Percentiles rank a stretch among this genome's conserved stretches.
phyloP scores from a whole-genome alignment of 2,329 filamentous ascomycete genomes.

The Lachnellula subtilissima region DNA sequence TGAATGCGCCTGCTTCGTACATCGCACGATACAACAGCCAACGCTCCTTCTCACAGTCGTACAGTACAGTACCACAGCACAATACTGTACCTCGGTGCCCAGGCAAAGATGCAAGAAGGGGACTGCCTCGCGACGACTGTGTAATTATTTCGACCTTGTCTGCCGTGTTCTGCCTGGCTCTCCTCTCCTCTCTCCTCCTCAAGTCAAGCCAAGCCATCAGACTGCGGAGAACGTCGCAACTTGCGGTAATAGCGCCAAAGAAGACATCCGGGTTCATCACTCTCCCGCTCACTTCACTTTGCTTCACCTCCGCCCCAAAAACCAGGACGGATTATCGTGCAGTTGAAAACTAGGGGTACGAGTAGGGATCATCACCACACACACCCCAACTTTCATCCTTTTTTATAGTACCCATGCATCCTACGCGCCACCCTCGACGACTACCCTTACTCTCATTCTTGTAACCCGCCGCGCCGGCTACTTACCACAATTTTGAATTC shows the following conservation, averaged over 20 bases:
- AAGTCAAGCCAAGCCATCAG: too few species aligned
- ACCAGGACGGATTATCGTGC: too few species aligned
- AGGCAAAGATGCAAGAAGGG: neutral
- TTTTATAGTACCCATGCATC: neutral
- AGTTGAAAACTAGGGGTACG: too few species aligned
- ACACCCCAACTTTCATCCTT: too few species aligned
- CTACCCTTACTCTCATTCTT: too few species aligned
- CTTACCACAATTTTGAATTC: conserved; percentile 16
- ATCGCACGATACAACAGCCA: too few species aligned
- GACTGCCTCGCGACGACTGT: neutral
- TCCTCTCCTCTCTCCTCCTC: too few species aligned
- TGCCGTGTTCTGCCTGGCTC: neutral
- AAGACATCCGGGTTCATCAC: neutral
- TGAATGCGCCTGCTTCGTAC: neutral
- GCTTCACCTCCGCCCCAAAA: neutral
- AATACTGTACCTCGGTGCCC: too few species aligned
- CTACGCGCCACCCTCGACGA: neutral
- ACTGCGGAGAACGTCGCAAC: too few species aligned
- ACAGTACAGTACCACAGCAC: too few species aligned
- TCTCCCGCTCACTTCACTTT: neutral
- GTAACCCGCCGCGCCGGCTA: neutral
- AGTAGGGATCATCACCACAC: too few species aligned
- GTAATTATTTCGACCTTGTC: neutral
- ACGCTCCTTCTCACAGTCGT: too few species aligned
- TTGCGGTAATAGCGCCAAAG: neutral